These are phyloP conservation scores for Huntiella omanensis DNA, from an alignment of 2,329 filamentous ascomycete species.

Conservation along the genomic window DNA sequence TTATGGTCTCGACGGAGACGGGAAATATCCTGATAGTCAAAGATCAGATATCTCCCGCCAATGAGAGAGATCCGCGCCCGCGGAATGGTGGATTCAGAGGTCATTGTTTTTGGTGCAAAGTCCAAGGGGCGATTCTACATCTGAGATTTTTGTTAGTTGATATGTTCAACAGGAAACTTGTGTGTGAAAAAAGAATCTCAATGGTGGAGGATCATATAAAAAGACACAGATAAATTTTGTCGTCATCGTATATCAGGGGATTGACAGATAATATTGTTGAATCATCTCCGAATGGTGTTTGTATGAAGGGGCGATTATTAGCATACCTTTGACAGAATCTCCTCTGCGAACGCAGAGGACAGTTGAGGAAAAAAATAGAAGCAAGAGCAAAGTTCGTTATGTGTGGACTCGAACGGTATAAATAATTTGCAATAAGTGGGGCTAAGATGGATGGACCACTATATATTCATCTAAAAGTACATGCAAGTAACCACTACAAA, in stretches of 20 bases:
- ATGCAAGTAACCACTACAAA: neutral
- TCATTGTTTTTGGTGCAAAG: neutral
- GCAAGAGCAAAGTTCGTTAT: too few relatives aligned
- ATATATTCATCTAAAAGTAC: too few relatives aligned
- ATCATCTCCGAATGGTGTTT: conserved; percentile 2
- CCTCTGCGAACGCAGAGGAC: conserved; percentile 2
- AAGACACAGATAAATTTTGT: conserved; percentile 16
- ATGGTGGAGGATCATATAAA: conserved; percentile 7
- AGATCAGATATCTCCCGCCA: conserved; percentile 68
- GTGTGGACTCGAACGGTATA: too few relatives aligned
- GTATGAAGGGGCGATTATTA: neutral
- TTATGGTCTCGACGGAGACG: conserved; percentile 62
- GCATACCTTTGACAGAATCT: neutral
- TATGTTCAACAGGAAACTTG: neutral
- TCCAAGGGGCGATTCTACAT: conserved; percentile 1
- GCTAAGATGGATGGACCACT: too few relatives aligned
- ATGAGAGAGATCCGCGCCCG: conserved; percentile 66
- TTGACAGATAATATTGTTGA: conserved; percentile 31
- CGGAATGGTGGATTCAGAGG: neutral
- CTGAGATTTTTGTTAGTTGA: conserved; percentile 6
- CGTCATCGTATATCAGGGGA: conserved; percentile 33
- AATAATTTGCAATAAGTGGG: too few relatives aligned
- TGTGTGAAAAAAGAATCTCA: neutral
- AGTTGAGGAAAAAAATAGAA: neutral
- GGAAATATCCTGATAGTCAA: conserved; percentile 65